Percentiles rank a stretch among this genome's conserved stretches.
These are phyloP conservation scores for Penicillium griseofulvum DNA, from an alignment of 2,329 filamentous ascomycete species.

Conservation along the genomic window DNA sequence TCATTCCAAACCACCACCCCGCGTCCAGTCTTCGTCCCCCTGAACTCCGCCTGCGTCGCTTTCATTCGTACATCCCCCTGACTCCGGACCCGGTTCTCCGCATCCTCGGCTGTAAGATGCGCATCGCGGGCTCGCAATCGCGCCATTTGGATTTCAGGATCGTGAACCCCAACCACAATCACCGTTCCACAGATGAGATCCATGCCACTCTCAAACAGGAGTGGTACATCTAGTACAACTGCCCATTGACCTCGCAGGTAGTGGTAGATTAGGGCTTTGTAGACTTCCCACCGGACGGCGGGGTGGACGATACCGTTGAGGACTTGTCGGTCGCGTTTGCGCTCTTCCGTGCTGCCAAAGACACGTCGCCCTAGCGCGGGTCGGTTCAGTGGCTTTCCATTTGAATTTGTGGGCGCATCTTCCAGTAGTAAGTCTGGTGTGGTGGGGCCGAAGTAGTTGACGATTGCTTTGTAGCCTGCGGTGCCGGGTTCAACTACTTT, in stretches of 20 bases:
- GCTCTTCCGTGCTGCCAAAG: constrained; percentile 74
- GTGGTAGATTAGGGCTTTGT: constrained; percentile 66
- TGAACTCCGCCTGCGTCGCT: constrained; percentile 68
- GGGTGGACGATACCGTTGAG: constrained; percentile 93
- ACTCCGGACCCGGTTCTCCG: constrained; percentile 77
- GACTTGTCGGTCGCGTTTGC: constrained; percentile 67
- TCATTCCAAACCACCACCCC: constrained; percentile 94
- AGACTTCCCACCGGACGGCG: constrained; percentile 80
- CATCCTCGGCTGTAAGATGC: constrained; percentile 80
- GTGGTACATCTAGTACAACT: constrained; percentile 85
- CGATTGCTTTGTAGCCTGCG: constrained; percentile 75
- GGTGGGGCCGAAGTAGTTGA: constrained; percentile 73
- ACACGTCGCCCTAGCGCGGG: constrained; percentile 80
- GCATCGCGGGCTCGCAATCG: constrained; percentile 71
- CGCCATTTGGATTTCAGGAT: constrained; percentile 78
- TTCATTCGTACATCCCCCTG: constrained; percentile 86
- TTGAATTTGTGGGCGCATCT: constrained; percentile 29
- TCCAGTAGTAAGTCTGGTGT: constrained; percentile 83
- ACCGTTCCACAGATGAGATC: constrained; percentile 83
- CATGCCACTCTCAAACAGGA: constrained; percentile 85
- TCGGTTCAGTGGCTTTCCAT: constrained; percentile 70
- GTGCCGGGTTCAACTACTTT: constrained; percentile 94
- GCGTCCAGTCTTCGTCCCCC: constrained; percentile 53
- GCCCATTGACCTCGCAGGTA: constrained; percentile 81
- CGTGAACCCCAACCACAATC: constrained; percentile 79